These are phyloP conservation scores for Allium sativum DNA, from an alignment of 106 monocot genomes.

Conservation along the genomic window DNA sequence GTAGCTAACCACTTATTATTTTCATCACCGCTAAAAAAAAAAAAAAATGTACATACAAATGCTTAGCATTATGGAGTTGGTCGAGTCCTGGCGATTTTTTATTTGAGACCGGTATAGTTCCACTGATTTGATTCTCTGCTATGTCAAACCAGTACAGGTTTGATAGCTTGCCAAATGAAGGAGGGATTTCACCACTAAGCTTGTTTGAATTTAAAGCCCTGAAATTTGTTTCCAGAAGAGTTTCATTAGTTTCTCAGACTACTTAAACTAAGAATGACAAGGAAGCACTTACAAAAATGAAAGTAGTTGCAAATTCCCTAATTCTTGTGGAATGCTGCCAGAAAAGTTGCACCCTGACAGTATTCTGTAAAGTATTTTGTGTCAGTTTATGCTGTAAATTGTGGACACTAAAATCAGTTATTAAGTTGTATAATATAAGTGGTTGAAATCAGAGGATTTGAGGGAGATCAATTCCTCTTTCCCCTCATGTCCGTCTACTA, in stretches of 20 bases:
- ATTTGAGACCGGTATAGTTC: conserved; percentile 39
- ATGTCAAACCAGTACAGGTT: conserved; percentile 18
- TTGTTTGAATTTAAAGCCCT: conserved; percentile 22
- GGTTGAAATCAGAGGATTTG: no score
- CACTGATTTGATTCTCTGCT: conserved; percentile 46
- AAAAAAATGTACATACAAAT: conserved; percentile 34
- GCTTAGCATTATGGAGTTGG: conserved; percentile 30
- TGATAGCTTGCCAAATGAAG: conserved; percentile 17
- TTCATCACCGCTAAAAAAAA: not conserved
- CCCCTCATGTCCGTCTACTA: not conserved
- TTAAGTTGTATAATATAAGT: no score
- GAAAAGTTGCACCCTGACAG: conserved; percentile 62
- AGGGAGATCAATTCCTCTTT: no score
- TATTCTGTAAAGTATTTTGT: conserved; percentile 26
- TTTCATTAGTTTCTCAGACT: conserved; percentile 34
- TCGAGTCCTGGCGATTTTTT: conserved; percentile 34
- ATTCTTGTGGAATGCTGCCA: conserved; percentile 49
- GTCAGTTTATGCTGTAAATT: no score
- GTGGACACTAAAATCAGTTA: no score
- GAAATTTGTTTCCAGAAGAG: conserved; percentile 4
- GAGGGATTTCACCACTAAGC: conserved; percentile 13
- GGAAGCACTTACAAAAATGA: conserved; percentile 55
- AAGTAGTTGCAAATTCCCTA: conserved; percentile 36
- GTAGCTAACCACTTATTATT: not conserved
- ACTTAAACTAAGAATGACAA: not conserved